Evolutionary conservation across 495 filamentous ascomycete species (phyloP), one percentile per base, ranked within the genome.

Genomic region (Diplogelasinospora grovesii): DNA sequence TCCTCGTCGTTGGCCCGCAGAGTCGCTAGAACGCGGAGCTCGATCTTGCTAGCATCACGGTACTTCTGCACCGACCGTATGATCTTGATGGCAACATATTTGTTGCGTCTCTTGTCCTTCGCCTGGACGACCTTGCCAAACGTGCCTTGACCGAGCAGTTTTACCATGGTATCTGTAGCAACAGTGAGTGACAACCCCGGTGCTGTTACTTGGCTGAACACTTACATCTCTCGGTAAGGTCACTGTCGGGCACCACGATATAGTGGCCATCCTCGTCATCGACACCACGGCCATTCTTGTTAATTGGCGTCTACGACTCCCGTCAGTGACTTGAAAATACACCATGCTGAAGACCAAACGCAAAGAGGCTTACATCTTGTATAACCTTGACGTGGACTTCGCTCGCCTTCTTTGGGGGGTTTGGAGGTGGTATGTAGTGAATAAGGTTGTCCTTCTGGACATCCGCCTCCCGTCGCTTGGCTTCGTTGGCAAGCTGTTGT

Each of bases 21-120:
- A 0, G 92, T 98, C 33, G 86, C 86, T 11, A 98, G 66, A 5
- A 98, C 92, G 35, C 92, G 81, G 4, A 98, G 67, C 62, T 98
- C 92, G 50, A 98, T 97, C 38, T 90, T 78, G n/a, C 85, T 92
- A 1, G 92, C 92, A 63, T 98, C 92, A 30, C 92, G 81, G 52
- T 98, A 98, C 50, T 98, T 98, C 53, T 94, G 92, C 5, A 98
- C 92, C 1, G 92, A 95, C 36, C 92, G 83, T 46, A 98, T 98
- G 57, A 98, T 89, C 63, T 98, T 98, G 57, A 98, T 85, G 20
- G 92, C 92, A 48, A 90, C 92, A 38, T 83, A 75, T 41, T 83
- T 80, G 41, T 79, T 78, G 39, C 78, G 76, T 41, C 73, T 72
- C 45, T 78, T 78, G 55, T 98, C 92, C 45, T 75, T 79, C 25